These are phyloP conservation scores for Monosporascus sp. DNA, from an alignment of 2,329 filamentous ascomycete genomes.

Conservation along the genomic window DNA sequence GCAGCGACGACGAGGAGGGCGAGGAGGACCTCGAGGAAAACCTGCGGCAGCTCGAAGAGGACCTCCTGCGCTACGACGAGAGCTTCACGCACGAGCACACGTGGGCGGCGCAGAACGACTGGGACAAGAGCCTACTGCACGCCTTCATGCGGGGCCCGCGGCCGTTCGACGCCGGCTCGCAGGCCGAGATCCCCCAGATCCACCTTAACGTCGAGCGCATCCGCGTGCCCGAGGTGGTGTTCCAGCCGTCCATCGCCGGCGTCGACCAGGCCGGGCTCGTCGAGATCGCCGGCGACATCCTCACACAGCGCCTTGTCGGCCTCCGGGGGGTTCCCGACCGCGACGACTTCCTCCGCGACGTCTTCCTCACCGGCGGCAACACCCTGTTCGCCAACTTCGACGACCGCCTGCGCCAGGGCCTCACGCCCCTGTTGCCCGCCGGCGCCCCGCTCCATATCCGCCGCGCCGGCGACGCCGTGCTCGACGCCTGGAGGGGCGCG, in stretches of 20 bases:
- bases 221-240: conserved; percentile 86
- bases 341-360: conserved; percentile 70
- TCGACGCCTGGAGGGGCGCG: conserved; percentile 92
- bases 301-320: conserved; percentile 70
- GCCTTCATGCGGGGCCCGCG: conserved; percentile 84
- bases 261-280: conserved; percentile 90
- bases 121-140: conserved; percentile 87
- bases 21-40: conserved; percentile 76
- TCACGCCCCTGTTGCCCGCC: conserved; percentile 66
- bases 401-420: conserved; percentile 67
- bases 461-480: conserved; percentile 65
- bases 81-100: conserved; percentile 90
- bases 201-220: conserved; percentile 97
- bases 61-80: conserved; percentile 81
- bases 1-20: conserved; percentile 83
- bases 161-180: conserved; percentile 74
- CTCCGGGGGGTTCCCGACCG: conserved; percentile 42
- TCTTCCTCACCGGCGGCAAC: conserved; percentile 94
- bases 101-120: conserved; percentile 86
- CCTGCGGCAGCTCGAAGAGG: conserved; percentile 73
- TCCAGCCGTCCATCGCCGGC: conserved; percentile 86
- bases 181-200: conserved; percentile 76
- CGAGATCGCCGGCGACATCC: conserved; percentile 85
- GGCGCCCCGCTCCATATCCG: conserved; percentile 64
- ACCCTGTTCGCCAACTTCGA: conserved; percentile 84